phyloP scores from a whole-genome alignment of 768 basidiomycete species.

The Boletus sensibilis region DNA sequence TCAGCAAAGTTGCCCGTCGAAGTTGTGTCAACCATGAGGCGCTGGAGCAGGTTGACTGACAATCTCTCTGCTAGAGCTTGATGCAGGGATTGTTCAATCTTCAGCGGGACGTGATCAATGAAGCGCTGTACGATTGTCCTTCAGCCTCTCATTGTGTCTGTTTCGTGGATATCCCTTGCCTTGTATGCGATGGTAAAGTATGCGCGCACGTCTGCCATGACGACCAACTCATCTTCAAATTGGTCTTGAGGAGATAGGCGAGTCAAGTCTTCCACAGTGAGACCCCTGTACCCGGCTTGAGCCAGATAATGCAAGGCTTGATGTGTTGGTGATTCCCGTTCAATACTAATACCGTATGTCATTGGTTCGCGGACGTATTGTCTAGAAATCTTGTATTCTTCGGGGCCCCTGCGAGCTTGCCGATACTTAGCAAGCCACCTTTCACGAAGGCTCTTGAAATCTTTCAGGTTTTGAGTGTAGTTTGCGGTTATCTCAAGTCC shows the following conservation, averaged over 20 bases:
- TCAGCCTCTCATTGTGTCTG: neutral
- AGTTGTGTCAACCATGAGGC: constrained; percentile 27
- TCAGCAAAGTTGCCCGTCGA: constrained; percentile 19
- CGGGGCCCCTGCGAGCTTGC: constrained; percentile 3
- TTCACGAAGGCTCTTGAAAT: constrained; percentile 18
- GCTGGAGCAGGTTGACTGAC: constrained; percentile 35
- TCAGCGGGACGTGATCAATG: constrained; percentile 52
- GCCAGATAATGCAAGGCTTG: constrained; percentile 30
- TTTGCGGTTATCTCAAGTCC: constrained; percentile 38
- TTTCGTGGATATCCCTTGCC: constrained; percentile 30
- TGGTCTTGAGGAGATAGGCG: constrained; percentile 26
- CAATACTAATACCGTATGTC: no score
- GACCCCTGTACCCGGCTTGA: constrained; percentile 26
- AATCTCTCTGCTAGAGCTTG: constrained; percentile 37
- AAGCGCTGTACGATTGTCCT: constrained; percentile 40
- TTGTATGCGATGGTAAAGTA: constrained; percentile 57
- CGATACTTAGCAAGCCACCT: constrained; percentile 30
- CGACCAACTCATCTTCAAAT: constrained; percentile 43
- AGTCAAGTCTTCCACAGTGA: constrained; percentile 26
- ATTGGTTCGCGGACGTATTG: no score
- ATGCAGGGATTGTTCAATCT: constrained; percentile 47
- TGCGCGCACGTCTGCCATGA: constrained; percentile 56
- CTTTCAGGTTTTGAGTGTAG: constrained; percentile 38
- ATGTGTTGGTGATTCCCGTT: neutral
- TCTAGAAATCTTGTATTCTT: neutral